Evolutionary conservation across 106 monocot species (phyloP), one percentile per base, ranked within the genome.

Genomic region (Dactylorhiza incarnata): DNA sequence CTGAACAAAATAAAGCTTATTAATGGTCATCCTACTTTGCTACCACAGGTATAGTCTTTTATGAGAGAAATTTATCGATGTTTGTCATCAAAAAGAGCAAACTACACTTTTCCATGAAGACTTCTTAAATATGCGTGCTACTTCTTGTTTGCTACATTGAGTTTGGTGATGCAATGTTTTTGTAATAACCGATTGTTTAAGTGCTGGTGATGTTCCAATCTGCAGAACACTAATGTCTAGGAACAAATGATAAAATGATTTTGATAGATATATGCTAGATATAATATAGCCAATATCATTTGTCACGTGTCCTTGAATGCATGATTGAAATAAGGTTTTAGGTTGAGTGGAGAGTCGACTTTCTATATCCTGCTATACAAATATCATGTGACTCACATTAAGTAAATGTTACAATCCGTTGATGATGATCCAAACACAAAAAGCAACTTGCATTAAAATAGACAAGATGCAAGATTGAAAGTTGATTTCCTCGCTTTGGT

Each of bases 41-140:
- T 96, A 37, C 85, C 93, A 43, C 96, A 92, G 95, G 95, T 95
- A 81, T 67, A 66, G 12, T 74, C 20, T 9, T 72, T 72, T 72
- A 7, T 72, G 6, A 49, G 19, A 72, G 11, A 3, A 49, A 48
- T 48, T 19, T 22, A 9, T 65, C 11, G 11, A 72, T 49, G 48
- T 72, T 72, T 8, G 16, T 10, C 4, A 19, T 72, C 2, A 11
- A 49, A 72, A 48, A 24, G 3, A 49, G 10, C 19, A 48, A 72
- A 72, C 17, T 72, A 11, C 4, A 43, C 48, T 48, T 49, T 72
- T 49, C 45, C 44, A n/a, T 19, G 72, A 3, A 49, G 11, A 46
- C 4, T 24, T 23, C 61, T 61, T 61, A 0, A 61, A 22, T 61
- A 23, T 13, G 6, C 9, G 61, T 22, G 23, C 22, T 61, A 23